phyloP scores from a whole-genome alignment of 768 basidiomycete species.

The Amanita fuliginea region DNA sequence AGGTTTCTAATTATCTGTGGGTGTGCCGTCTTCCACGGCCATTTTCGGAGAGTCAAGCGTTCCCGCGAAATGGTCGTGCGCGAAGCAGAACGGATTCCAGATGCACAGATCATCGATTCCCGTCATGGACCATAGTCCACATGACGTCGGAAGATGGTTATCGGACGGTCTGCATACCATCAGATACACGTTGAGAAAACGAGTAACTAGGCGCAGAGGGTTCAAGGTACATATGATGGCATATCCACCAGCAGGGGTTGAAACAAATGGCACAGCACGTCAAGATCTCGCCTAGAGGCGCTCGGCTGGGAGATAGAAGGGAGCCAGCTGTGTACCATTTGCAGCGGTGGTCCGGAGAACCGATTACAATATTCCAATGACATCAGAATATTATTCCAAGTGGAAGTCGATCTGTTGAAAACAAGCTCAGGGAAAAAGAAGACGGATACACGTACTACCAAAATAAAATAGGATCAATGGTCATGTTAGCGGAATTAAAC shows the following conservation, averaged over 20 bases:
- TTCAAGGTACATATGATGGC: constrained; percentile 4
- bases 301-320: constrained; percentile 2
- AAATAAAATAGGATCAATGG: not conserved
- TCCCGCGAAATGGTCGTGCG: not conserved
- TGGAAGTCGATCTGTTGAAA: not conserved
- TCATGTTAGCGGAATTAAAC: constrained; percentile 1
- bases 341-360: not conserved
- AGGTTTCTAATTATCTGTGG: not conserved
- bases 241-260: constrained; percentile 3
- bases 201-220: constrained; percentile 2
- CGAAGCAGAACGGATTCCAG: not conserved
- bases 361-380: not conserved
- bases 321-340: constrained; percentile 2
- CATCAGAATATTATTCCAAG: not conserved
- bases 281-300: not conserved
- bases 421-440: not conserved
- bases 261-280: not conserved
- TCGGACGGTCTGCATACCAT: not conserved
- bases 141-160: not conserved
- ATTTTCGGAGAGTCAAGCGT: not conserved
- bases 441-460: not conserved
- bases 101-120: not conserved
- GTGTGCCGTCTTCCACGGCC: not conserved
- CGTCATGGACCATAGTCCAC: not conserved
- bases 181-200: constrained; percentile 6